These are phyloP conservation scores for Aquilaria yunnanensis DNA, from an alignment of 345 rosid genomes.

Conservation along the genomic window DNA sequence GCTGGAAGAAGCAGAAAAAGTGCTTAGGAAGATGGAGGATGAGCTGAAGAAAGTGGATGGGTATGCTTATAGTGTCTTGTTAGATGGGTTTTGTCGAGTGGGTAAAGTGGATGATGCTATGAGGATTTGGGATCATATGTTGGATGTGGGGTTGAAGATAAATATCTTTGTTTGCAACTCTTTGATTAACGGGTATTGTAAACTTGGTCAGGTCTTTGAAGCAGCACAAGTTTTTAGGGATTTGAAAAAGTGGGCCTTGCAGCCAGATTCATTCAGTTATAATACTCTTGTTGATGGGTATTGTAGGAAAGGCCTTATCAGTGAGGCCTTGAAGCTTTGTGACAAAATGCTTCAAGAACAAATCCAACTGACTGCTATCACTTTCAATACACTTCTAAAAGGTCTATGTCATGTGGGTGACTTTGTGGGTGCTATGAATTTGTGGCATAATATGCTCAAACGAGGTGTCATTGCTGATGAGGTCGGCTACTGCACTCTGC, in stretches of 20 bases:
- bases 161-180: constrained; percentile 66
- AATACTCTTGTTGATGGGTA: constrained; percentile 75
- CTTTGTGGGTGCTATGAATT: constrained; percentile 44
- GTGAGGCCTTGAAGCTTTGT: constrained; percentile 58
- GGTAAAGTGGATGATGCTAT: constrained; percentile 56
- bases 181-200: constrained; percentile 76
- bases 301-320: constrained; percentile 43
- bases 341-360: constrained; percentile 44
- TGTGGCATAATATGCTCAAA: constrained; percentile 63
- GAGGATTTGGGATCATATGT: constrained; percentile 55
- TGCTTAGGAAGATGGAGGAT: constrained; percentile 34
- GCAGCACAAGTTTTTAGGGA: constrained; percentile 35
- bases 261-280: constrained; percentile 66
- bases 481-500: constrained; percentile 63
- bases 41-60: constrained; percentile 41
- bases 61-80: constrained; percentile 59
- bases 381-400: constrained; percentile 78
- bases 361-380: constrained; percentile 41
- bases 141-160: constrained; percentile 50
- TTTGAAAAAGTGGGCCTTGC: constrained; percentile 55
- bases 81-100: constrained; percentile 68
- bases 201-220: constrained; percentile 41
- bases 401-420: constrained; percentile 54
- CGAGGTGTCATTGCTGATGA: constrained; percentile 46
- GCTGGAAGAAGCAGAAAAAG: constrained; percentile 56